Evolutionary conservation across 2,329 filamentous ascomycete species (phyloP).

Genomic region (Grosmannia serpens): DNA sequence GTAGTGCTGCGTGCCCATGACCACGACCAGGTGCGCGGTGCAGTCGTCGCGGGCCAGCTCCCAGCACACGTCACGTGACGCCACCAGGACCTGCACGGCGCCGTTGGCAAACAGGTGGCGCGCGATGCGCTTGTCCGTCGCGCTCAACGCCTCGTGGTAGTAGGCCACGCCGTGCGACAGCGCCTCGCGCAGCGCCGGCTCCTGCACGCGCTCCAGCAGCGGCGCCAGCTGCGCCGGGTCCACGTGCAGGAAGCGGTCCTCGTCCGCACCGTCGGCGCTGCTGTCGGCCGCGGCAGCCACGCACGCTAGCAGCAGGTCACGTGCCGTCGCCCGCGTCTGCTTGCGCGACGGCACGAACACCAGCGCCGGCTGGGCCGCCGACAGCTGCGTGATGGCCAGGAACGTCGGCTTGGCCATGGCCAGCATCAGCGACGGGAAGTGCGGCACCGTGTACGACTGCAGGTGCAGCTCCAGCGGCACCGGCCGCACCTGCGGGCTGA

Average conservation of each 20-base stretch:
- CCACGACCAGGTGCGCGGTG: conserved; percentile 79
- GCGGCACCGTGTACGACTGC: conserved; percentile 89
- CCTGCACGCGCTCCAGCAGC: conserved; percentile 71
- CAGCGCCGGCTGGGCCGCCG: conserved; percentile 78
- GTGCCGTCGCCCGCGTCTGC: conserved; percentile 76
- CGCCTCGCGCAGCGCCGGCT: conserved; percentile 77
- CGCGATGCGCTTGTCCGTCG: conserved; percentile 85
- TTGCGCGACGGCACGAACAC: conserved; percentile 90
- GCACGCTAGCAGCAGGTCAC: conserved; percentile 80
- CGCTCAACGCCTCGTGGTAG: conserved; percentile 86
- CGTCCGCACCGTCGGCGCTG: conserved; percentile 57
- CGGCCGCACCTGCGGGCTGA: conserved; percentile 82
- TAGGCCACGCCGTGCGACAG: conserved; percentile 92
- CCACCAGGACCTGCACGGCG: conserved; percentile 72
- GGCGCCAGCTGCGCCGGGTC: conserved; percentile 72
- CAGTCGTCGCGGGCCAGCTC: conserved; percentile 55
- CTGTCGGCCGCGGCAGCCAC: conserved; percentile 33
- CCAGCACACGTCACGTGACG: conserved; percentile 85
- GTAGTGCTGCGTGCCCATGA: conserved; percentile 97
- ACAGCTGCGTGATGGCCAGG: conserved; percentile 75
- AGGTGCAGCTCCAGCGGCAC: conserved; percentile 88
- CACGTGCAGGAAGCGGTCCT: conserved; percentile 86
- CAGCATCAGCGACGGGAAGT: conserved; percentile 96
- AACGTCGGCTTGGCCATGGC: conserved; percentile 96
- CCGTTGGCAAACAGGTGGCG: conserved; percentile 83